Conservation (phyloP, 2,329 filamentous ascomycete genomes). For the Fusarium nodosum region DNA sequence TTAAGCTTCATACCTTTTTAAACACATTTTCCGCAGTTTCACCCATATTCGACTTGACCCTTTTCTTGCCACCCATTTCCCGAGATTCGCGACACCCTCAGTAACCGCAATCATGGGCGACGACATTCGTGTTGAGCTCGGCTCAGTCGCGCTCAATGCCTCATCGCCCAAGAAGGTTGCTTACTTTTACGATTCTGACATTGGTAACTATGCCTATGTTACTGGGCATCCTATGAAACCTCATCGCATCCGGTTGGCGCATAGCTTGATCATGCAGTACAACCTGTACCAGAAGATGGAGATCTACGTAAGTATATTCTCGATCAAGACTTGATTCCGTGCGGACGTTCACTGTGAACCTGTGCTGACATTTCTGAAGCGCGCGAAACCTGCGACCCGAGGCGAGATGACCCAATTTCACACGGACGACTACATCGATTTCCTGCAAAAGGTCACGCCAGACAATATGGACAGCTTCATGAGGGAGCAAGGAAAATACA, state of each 20-base stretch:
- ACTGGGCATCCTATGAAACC: constrained; percentile 99
- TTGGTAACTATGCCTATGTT: constrained; percentile 98
- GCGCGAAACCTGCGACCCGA: constrained; percentile 86
- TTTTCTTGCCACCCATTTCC: constrained; percentile 19
- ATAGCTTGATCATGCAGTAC: constrained; percentile 96
- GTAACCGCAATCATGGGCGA: constrained; percentile 54
- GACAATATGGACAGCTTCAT: constrained; percentile 97
- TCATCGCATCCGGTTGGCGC: constrained; percentile 93
- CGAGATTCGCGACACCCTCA: constrained; percentile 36
- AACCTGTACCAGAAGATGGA: constrained; percentile 97
- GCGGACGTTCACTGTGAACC: neutral
- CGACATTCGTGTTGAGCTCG: constrained; percentile 57
- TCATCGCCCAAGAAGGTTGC: constrained; percentile 82
- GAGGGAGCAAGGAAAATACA: constrained; percentile 93
- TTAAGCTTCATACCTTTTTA: constrained; percentile 14
- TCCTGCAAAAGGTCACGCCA: constrained; percentile 93
- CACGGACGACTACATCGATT: constrained; percentile 95
- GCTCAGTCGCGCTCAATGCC: constrained; percentile 63
- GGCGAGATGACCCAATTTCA: constrained; percentile 96
- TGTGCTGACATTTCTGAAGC: constrained; percentile 64
- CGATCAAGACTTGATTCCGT: neutral
- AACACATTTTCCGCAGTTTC: constrained; percentile 5
- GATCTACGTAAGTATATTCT: constrained; percentile 78
- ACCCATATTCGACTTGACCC: constrained; percentile 9
- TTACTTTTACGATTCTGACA: constrained; percentile 98